These are phyloP conservation scores for Takashimella koratensis DNA, from an alignment of 1,284 basidiomycete species.

Conservation along the genomic window DNA sequence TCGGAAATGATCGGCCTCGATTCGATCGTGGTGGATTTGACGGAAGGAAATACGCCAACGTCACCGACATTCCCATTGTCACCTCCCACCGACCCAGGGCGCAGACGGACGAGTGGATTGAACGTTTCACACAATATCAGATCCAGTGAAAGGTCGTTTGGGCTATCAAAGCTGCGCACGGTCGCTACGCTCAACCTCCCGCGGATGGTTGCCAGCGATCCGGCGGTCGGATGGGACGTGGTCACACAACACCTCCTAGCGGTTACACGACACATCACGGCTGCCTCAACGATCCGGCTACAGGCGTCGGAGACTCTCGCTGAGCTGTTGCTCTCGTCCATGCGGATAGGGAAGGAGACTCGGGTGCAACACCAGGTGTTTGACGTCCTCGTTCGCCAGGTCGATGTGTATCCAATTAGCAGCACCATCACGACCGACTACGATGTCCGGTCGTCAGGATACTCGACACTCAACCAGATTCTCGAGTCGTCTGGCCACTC, in stretches of 20 bases:
- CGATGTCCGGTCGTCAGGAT: slow-evolving; percentile 78
- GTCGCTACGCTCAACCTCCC: slow-evolving; percentile 78
- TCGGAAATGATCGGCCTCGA: slow-evolving; percentile 86
- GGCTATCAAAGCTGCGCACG: slow-evolving; percentile 74
- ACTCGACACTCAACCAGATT: slow-evolving; percentile 84
- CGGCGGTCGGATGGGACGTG: slow-evolving; percentile 79
- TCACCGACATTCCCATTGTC: slow-evolving; percentile 21
- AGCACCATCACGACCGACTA: slow-evolving; percentile 44
- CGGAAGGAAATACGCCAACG: slow-evolving; percentile 11
- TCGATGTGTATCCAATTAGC: slow-evolving; percentile 53
- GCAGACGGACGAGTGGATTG: slow-evolving; percentile 77
- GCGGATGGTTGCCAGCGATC: slow-evolving; percentile 72
- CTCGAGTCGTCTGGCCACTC: slow-evolving; percentile 88
- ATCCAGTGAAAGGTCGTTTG: slow-evolving; percentile 60
- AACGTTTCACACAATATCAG: slow-evolving; percentile 72
- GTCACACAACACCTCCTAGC: slow-evolving; percentile 73
- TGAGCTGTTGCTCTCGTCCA: slow-evolving; percentile 67
- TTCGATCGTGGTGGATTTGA: slow-evolving; percentile 17
- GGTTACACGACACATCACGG: slow-evolving; percentile 59
- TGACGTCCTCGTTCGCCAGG: slow-evolving; percentile 73
- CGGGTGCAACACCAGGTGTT: slow-evolving; percentile 77
- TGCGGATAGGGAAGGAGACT: slow-evolving; percentile 56
- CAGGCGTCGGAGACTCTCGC: slow-evolving; percentile 84
- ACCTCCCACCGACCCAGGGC: slow-evolving; percentile 42
- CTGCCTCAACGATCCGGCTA: slow-evolving; percentile 73